Base-by-base conservation (phyloP, 2,329 filamentous ascomycete genomes). In the Xylaria sp. region DNA sequence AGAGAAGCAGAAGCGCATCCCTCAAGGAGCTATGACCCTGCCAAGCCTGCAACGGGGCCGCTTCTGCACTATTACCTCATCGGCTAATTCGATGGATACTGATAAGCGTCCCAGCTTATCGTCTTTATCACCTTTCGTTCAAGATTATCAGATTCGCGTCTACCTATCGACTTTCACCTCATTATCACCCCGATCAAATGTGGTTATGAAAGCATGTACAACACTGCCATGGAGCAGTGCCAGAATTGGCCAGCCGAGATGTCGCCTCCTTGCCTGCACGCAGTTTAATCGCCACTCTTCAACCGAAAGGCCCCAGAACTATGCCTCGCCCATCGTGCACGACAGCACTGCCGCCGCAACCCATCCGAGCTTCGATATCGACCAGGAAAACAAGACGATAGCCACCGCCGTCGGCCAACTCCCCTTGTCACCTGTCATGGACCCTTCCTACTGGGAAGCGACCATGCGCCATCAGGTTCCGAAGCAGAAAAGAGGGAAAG, bases 371-470 rank as follows among this genome's bases (percentile, higher is more conserved):
- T 72, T 82, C 34, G 75, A 74, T 55, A 72, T 87, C 52, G 73
- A 87, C 46, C 23, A 74, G 0, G 72, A 78, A 2, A 75, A 72
- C 0, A 85, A 85, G 70, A 84, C 80, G 0, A 76, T 89, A 59
- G 70, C 71, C 13, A 87, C 86, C 0, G 77, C 80, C 0, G 78
- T 77, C 0, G 85, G 86, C 8, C 69, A 78, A 1, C 76, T 89
- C 1, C 87, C 86, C 0, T 76, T 86, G 9, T 89, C 87, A 2
- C 87, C 87, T 1, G 61, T 89, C 13, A 84, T 88, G 76, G 81
- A 89, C 79, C 81, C 83, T 4, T 72, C 73, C 1, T 88, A 84
- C 78, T 81, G 84, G 70, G 78, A 82, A 41, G 80, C 81, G 0
- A 82, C 78, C 64, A 76, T 81, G 45, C 81, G 81, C 15, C 84